Conservation (phyloP, 768 basidiomycete species). For the Leucocoprinus sp. region DNA sequence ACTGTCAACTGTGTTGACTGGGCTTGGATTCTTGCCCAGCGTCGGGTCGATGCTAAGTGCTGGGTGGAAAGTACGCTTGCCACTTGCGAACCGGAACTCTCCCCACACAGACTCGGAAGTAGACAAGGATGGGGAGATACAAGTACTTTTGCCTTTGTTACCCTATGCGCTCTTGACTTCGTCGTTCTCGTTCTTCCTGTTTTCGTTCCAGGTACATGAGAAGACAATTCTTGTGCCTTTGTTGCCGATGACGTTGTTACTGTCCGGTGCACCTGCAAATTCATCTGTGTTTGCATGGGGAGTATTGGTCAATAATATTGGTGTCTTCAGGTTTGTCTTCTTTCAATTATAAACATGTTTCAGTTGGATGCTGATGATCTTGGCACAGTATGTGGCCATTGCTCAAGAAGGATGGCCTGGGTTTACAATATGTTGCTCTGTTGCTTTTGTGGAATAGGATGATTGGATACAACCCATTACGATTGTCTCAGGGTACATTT, state of each 20-base stretch:
- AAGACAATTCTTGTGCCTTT: constrained; percentile 86
- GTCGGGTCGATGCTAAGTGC: constrained; percentile 36
- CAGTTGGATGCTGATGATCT: constrained; percentile 2
- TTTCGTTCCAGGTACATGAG: constrained; percentile 96
- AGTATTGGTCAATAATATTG: constrained; percentile 72
- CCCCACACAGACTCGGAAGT: constrained; percentile 9
- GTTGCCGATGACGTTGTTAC: constrained; percentile 72
- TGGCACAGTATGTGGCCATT: constrained; percentile 86
- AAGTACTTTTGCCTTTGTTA: constrained; percentile 56
- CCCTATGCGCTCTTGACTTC: constrained; percentile 74
- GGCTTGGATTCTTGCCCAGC: constrained; percentile 60
- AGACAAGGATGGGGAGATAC: constrained; percentile 16
- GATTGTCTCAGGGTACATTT: constrained; percentile 35
- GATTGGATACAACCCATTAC: constrained; percentile 70
- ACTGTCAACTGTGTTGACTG: constrained; percentile 59
- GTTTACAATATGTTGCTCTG: constrained; percentile 62
- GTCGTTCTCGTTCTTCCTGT: constrained; percentile 90
- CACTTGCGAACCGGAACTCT: not conserved
- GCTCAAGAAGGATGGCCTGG: constrained; percentile 69
- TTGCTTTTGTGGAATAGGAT: constrained; percentile 75
- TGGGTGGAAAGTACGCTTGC: constrained; percentile 22
- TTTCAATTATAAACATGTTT: not conserved
- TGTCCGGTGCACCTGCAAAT: constrained; percentile 45
- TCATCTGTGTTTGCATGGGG: constrained; percentile 64
- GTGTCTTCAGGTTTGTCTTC: constrained; percentile 69